A percentile compares a stretch with the other conserved stretches of the same genome.
phyloP scores from a whole-genome alignment of 2,329 filamentous ascomycete species.

The Cladophialophora exuberans region DNA sequence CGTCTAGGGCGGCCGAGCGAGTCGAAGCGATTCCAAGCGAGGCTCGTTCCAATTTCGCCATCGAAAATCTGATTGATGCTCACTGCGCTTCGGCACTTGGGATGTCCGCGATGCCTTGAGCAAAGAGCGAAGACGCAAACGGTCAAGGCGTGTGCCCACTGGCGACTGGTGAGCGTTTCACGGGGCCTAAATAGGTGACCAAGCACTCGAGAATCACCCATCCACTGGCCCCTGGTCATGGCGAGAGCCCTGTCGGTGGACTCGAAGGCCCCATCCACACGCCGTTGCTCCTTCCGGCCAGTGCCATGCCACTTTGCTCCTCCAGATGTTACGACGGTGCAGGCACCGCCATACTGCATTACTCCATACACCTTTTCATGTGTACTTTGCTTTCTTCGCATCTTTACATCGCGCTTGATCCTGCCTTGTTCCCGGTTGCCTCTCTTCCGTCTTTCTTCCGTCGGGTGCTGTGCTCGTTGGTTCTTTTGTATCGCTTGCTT shows the following conservation, averaged over 20 bases:
- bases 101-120: conserved; percentile 29
- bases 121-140: conserved; percentile 14
- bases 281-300: conserved; percentile 14
- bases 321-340: conserved; percentile 17
- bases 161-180: conserved; percentile 25
- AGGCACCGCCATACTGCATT: conserved; percentile 15
- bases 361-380: conserved; percentile 6
- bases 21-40: conserved; percentile 33
- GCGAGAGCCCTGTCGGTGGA: conserved; percentile 16
- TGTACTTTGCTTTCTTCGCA: conserved; percentile 13
- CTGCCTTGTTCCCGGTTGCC: conserved; percentile 7
- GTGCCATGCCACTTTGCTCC: conserved; percentile 15
- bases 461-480: conserved; percentile 6
- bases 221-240: conserved; percentile 8
- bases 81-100: conserved; percentile 32
- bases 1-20: conserved; percentile 31
- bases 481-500: conserved; percentile 23
- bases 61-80: conserved; percentile 27
- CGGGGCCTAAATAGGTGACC: conserved; percentile 24
- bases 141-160: conserved; percentile 18
- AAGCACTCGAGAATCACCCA: conserved; percentile 9
- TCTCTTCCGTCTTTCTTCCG: conserved; percentile 1
- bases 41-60: conserved; percentile 33
- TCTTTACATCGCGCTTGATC: conserved; percentile 11
- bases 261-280: conserved; percentile 10